Evolutionary conservation across 352 stramenopile species (phyloP).

Genomic region (Phytopythium chamaehyphon): DNA sequence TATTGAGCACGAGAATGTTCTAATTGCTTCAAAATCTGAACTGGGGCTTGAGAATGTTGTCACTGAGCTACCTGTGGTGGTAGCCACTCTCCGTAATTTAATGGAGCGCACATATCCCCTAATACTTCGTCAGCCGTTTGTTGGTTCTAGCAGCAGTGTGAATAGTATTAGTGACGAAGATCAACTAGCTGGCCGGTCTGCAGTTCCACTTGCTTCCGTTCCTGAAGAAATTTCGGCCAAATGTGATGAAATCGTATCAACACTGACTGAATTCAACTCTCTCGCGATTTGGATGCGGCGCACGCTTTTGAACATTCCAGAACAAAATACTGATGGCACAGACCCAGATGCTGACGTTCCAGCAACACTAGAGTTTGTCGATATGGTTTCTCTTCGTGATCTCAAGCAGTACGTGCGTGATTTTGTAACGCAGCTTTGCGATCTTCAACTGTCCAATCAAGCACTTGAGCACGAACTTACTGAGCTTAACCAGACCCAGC

Average conservation of each 20-base stretch:
- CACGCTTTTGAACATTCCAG: not conserved
- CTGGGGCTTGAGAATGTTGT: constrained; percentile 27
- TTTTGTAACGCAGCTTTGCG: constrained; percentile 26
- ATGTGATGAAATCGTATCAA: not conserved
- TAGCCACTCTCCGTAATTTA: constrained; percentile 7
- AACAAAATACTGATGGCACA: not conserved
- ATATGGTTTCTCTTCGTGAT: constrained; percentile 11
- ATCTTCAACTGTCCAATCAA: constrained; percentile 14
- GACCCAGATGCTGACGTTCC: not conserved
- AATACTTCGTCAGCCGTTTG: not conserved
- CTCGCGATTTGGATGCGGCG: not conserved
- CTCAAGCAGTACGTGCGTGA: constrained; percentile 20
- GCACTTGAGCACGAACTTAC: constrained; percentile 15
- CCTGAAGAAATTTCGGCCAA: not conserved
- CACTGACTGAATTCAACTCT: constrained; percentile 2
- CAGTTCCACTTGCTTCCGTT: too few relatives aligned
- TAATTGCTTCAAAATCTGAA: constrained; percentile 20
- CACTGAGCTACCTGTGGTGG: constrained; percentile 28
- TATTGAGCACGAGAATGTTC: constrained; percentile 27
- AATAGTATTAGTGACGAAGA: too few relatives aligned
- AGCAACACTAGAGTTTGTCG: not conserved
- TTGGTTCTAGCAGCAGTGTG: too few relatives aligned
- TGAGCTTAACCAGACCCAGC: constrained; percentile 10
- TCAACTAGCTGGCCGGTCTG: too few relatives aligned
- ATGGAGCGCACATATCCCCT: not conserved